phyloP scores from a whole-genome alignment of 2,329 filamentous ascomycete species.

The Taxawa tesnikishii region DNA sequence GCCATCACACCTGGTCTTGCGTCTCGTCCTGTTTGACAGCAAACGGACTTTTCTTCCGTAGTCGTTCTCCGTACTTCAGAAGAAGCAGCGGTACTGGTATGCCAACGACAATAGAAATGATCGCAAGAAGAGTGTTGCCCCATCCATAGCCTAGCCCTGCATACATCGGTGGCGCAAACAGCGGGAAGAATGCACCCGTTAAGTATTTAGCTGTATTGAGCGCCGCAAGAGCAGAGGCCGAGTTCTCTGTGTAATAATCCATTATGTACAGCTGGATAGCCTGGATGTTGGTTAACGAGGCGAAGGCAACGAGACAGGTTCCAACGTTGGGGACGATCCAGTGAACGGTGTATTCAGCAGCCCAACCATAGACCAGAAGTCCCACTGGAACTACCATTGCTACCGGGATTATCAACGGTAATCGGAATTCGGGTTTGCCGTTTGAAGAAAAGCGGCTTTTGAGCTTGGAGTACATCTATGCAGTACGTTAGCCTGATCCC shows the following conservation, averaged over 20 bases:
- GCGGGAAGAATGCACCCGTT: constrained; percentile 44
- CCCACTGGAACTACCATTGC: constrained; percentile 40
- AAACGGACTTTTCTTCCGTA: constrained; percentile 11
- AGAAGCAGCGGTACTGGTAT: constrained; percentile 36
- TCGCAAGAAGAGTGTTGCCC: constrained; percentile 41
- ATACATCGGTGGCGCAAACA: constrained; percentile 45
- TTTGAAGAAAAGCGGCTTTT: too few relatives aligned
- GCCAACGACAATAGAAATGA: constrained; percentile 1
- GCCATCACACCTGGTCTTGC: too few relatives aligned
- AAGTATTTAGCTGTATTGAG: constrained; percentile 44
- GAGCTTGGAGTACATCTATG: constrained; percentile 20
- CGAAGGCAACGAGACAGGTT: constrained; percentile 41
- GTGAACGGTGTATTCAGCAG: constrained; percentile 37
- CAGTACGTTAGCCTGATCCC: too few relatives aligned
- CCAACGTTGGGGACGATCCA: constrained; percentile 52
- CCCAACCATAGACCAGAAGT: constrained; percentile 48
- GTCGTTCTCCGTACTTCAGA: constrained; percentile 36
- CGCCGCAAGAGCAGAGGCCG: constrained; percentile 39
- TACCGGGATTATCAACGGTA: constrained; percentile 43
- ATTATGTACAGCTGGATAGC: constrained; percentile 51
- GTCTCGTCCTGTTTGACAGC: background rate
- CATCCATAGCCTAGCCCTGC: constrained; percentile 32
- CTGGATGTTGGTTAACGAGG: constrained; percentile 44
- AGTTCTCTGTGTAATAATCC: constrained; percentile 37
- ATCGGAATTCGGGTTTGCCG: constrained; percentile 30